Evolutionary conservation across 306 rosid species (phyloP).

Genomic region (Rosa chinensis): DNA sequence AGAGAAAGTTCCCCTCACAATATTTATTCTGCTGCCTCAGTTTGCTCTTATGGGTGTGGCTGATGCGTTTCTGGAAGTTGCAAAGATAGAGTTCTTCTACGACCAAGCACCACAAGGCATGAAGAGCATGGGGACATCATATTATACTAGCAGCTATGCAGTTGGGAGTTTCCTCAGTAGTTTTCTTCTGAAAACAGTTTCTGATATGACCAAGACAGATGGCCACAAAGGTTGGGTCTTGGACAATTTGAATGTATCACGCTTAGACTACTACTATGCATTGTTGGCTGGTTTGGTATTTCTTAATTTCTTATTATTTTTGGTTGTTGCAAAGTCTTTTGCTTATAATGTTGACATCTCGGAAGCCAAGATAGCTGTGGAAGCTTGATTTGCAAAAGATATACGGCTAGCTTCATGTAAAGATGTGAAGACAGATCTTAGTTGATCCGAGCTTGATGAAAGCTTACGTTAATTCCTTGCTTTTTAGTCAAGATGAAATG

Average conservation of each 20-base stretch:
- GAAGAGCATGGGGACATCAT: constrained; percentile 67
- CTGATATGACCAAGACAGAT: constrained; percentile 49
- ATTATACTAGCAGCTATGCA: constrained; percentile 47
- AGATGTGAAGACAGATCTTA: background rate
- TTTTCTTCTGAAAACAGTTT: constrained; percentile 49
- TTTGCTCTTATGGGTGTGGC: constrained; percentile 55
- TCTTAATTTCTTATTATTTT: constrained; percentile 56
- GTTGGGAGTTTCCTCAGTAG: constrained; percentile 61
- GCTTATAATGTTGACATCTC: constrained; percentile 46
- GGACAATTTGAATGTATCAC: constrained; percentile 63
- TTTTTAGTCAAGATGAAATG: too few relatives aligned
- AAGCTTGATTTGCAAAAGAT: background rate
- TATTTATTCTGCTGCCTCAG: constrained; percentile 68
- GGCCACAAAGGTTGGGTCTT: constrained; percentile 65
- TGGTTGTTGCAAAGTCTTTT: constrained; percentile 53
- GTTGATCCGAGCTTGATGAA: background rate
- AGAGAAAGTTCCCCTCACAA: constrained; percentile 47
- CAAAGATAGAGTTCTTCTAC: constrained; percentile 66
- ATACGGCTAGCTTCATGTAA: background rate
- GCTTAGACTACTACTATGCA: constrained; percentile 60
- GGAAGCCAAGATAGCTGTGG: constrained; percentile 18
- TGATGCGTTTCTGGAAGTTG: constrained; percentile 53
- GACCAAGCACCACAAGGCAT: constrained; percentile 71
- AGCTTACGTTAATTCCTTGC: background rate
- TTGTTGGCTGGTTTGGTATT: constrained; percentile 48